Evolutionary conservation across 306 rosid genomes (phyloP), one percentile per base, ranked within the genome.

Genomic region (Gleditsia sinensis): DNA sequence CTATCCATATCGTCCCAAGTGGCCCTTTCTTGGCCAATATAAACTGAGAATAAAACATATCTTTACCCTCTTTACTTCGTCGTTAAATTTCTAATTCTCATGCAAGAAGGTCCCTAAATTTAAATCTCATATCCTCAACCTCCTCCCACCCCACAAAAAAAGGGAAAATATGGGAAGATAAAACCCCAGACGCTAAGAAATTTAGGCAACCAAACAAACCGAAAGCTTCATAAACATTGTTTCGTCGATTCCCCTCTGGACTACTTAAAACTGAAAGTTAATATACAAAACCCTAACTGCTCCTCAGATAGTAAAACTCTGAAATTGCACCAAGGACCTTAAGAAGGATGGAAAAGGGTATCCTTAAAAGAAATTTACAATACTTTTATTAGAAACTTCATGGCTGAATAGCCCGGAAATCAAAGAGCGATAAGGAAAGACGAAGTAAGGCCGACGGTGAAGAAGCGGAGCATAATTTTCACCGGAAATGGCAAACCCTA

Each of bases 21-120:
- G 99, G 99, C 27, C 99, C 99, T 80, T 95, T 95, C 83, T 95
- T 95, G 63, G 99, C 99, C 92, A 95, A 87, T 67, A 95, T 95
- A 72, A 95, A 95, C 86, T 95, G 99, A 74, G 99, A 95, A 82
- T 95, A 95, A 83, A 95, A 95, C 99, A 95, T 94, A 24, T 75
- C 75, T 84, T 51, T 65, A 62, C 53, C 34, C 40, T 36, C 74
- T 67, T 73, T 75, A 82, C 81, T 50, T 76, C 62, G 23, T 76
- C 64, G 28, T 45, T 42, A 11, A 66, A 30, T 69, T 73, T 77
- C 71, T 50, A 61, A 34, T 70, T 75, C 77, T 61, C 80, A 75
- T 58, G 63, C 78, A 79, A 75, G 13, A 76, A 4, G 20, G 45
- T 7, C 19, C 60, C 55, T 19, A 66, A 75, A 23, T 33, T 59